Conservation (phyloP, 768 basidiomycete genomes). For the Heimioporus sp. region DNA sequence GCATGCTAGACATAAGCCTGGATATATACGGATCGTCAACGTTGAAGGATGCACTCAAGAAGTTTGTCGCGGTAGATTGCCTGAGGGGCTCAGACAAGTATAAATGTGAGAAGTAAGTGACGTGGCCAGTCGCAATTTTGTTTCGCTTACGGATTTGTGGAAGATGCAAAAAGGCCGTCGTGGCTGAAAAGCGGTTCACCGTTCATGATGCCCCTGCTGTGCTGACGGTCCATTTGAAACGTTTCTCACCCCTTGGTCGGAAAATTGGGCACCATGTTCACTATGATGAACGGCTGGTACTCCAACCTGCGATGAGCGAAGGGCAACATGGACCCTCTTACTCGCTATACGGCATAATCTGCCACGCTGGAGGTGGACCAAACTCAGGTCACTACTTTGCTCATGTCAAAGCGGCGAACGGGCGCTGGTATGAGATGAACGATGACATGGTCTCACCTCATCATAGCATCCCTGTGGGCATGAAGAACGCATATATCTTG, state of each 20-base stretch:
- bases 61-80: slow-evolving; percentile 79
- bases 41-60: slow-evolving; percentile 70
- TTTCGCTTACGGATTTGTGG: slow-evolving; percentile 7
- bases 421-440: slow-evolving; percentile 91
- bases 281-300: slow-evolving; percentile 74
- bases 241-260: slow-evolving; percentile 87
- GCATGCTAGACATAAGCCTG: slow-evolving; percentile 89
- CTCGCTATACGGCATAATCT: slow-evolving; percentile 87
- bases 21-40: slow-evolving; percentile 70
- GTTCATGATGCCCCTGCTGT: slow-evolving; percentile 85
- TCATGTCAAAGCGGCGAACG: slow-evolving; percentile 66
- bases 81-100: slow-evolving; percentile 94
- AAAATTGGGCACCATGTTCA: slow-evolving; percentile 77
- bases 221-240: slow-evolving; percentile 91
- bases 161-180: slow-evolving; percentile 90
- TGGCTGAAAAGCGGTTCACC: slow-evolving; percentile 87
- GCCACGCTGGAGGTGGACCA: slow-evolving; percentile 89
- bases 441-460: slow-evolving; percentile 68
- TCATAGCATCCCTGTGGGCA: slow-evolving; percentile 46
- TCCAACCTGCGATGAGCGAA: slow-evolving; percentile 82
- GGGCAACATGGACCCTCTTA: slow-evolving; percentile 76
- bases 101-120: slow-evolving; percentile 94
- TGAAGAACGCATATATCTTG: slow-evolving; percentile 88
- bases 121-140: not conserved
- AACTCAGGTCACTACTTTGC: slow-evolving; percentile 97